Conservation (phyloP, 2,329 filamentous ascomycete species). For the Annulohypoxylon truncatum region DNA sequence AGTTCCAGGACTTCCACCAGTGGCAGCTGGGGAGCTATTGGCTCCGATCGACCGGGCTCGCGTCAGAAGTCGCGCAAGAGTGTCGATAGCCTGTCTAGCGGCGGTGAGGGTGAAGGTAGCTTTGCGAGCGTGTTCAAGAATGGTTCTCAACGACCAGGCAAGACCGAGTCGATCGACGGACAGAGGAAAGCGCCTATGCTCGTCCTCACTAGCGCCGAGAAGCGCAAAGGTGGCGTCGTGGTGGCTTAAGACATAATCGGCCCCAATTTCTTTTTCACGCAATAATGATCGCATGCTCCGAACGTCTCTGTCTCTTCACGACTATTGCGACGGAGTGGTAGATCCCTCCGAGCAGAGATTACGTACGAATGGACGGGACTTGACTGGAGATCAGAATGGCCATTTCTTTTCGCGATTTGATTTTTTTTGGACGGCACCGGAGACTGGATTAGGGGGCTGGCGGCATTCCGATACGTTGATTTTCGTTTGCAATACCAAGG, state of each 20-base stretch:
- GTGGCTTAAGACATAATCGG: conserved; percentile 42
- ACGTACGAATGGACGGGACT: conserved; percentile 45
- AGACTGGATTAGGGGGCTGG: conserved; percentile 36
- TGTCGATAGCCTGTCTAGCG: conserved; percentile 74
- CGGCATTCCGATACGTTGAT: conserved; percentile 32
- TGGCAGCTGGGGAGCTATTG: conserved; percentile 81
- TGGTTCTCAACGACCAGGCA: conserved; percentile 62
- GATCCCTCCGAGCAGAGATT: conserved; percentile 45
- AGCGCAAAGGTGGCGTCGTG: conserved; percentile 75
- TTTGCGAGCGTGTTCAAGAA: conserved; percentile 76
- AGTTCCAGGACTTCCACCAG: conserved; percentile 83
- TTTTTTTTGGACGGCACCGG: conserved; percentile 40
- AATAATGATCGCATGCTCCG: conserved; percentile 49
- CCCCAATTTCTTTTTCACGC: conserved; percentile 41
- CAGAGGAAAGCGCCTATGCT: conserved; percentile 88
- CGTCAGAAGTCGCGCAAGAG: conserved; percentile 73
- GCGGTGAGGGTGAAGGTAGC: conserved; percentile 67
- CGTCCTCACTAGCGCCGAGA: conserved; percentile 88
- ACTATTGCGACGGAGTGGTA: conserved; percentile 45
- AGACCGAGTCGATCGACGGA: conserved; percentile 66
- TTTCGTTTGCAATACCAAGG: conserved; percentile 40
- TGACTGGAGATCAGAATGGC: conserved; percentile 46
- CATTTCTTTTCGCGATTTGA: conserved; percentile 44
- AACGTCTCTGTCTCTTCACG: conserved; percentile 47
- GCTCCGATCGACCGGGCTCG: conserved; percentile 82